Percentiles rank a stretch among this genome's conserved stretches.
Conservation (phyloP, 2,329 filamentous ascomycete species). For the Talaromyces piceae region DNA sequence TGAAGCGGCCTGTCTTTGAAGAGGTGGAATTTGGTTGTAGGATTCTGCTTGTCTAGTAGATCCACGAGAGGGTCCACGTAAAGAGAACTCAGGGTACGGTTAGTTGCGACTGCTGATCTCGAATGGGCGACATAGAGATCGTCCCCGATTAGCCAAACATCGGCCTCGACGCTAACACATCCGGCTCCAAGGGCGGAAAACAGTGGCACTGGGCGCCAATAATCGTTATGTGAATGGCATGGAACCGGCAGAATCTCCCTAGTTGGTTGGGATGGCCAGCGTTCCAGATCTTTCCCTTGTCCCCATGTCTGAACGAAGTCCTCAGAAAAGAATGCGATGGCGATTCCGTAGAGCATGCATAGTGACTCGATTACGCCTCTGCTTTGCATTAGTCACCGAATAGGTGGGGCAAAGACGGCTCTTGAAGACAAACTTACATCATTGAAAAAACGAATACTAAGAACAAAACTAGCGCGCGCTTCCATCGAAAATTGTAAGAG, state of each 20-base stretch:
- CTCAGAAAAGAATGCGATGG: conserved; percentile 35
- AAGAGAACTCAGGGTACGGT: conserved; percentile 34
- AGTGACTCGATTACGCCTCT: conserved; percentile 38
- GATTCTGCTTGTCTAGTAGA: conserved; percentile 49
- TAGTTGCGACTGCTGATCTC: conserved; percentile 42
- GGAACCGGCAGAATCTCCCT: conserved; percentile 17
- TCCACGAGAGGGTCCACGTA: conserved; percentile 59
- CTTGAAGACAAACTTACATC: conserved; percentile 11
- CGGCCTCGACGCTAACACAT: conserved; percentile 39
- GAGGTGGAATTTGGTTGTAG: conserved; percentile 18
- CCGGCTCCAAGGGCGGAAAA: conserved; percentile 34
- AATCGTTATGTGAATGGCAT: conserved; percentile 39
- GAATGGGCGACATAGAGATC: conserved; percentile 59
- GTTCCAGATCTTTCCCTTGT: conserved; percentile 28
- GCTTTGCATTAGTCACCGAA: not conserved
- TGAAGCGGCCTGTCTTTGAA: conserved; percentile 16
- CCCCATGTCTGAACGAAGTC: conserved; percentile 31
- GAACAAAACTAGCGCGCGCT: not conserved
- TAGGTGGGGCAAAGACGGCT: not conserved
- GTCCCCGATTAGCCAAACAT: conserved; percentile 39
- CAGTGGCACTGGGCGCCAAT: conserved; percentile 35
- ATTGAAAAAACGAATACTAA: conserved; percentile 20
- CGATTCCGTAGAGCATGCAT: conserved; percentile 29
- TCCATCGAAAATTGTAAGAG: not conserved
- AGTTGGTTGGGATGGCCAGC: conserved; percentile 44